Base-by-base conservation (phyloP, 148 eudicot species). In the Euryodendron excelsum region DNA sequence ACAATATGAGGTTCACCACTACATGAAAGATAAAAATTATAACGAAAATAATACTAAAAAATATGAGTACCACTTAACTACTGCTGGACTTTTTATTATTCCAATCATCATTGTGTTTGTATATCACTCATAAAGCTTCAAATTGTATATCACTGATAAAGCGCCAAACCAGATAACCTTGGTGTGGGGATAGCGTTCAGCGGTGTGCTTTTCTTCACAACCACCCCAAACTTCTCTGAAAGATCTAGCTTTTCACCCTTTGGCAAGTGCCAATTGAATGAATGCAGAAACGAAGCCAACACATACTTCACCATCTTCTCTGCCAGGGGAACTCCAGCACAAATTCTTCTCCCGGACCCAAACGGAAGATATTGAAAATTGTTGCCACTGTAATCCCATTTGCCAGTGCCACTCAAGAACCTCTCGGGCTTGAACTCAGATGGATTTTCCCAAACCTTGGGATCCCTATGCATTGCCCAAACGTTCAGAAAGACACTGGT, bases 321-420 rank as follows among this genome's bases (percentile, higher is more conserved):
- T 0, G 84, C 88, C 50, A 88, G 23, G 0, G 79, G 31, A 10
- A 82, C 64, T 4, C 89, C 89, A 1, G 85, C 58, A 59, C 93
- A 90, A 3, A 75, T 81, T 76, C 93, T 88, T 71, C 89, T 81
- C 7, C 89, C 88, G 0, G 87, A 83, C 3, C 90, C 85, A 73
- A 86, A 86, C 3, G 93, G 91, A 33, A 90, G 62, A 30, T 61
- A 85, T 62, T 80, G 69, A 21, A 80, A 77, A 45, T 83, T 79
- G 37, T 81, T 89, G 0, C 84, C 89, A 41, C 27, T 77, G 72
- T n/a, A 82, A 69, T 48, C 82, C 82, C 68, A 39, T 45, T 48
- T 77, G 5, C 33, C 13, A 27, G 47, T 17, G 15, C 58, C 62
- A 13, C 63, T 59, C 31, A 84, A 58, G 37, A 87, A 87, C 72